phyloP scores from a whole-genome alignment of 1,284 basidiomycete species.

The Laetiporus sulphureus region DNA sequence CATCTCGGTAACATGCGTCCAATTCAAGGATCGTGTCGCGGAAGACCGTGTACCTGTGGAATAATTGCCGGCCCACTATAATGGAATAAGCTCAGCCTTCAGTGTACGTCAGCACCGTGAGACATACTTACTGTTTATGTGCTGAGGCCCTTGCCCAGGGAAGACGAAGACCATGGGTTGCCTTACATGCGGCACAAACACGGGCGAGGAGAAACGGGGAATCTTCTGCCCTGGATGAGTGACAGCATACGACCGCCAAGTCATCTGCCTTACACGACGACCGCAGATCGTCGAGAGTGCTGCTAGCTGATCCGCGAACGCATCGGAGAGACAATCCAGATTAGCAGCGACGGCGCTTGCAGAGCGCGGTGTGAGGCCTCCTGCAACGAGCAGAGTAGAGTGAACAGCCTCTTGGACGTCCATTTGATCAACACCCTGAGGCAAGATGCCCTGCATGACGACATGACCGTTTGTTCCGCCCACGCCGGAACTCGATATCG shows the following conservation, averaged over 20 bases:
- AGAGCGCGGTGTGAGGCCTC: conserved; percentile 26
- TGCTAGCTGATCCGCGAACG: neutral
- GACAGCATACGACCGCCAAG: conserved; percentile 26
- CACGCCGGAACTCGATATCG: conserved; percentile 37
- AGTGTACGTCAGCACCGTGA: conserved; percentile 25
- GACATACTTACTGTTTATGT: conserved; percentile 20
- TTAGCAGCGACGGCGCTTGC: conserved; percentile 16
- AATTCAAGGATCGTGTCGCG: conserved; percentile 28
- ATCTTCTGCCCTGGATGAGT: conserved; percentile 21
- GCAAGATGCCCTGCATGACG: conserved; percentile 27
- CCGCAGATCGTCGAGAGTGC: conserved; percentile 13
- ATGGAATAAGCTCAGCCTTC: neutral
- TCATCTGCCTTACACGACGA: conserved; percentile 27
- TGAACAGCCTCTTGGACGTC: neutral
- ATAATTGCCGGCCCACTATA: conserved; percentile 35
- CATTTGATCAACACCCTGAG: neutral
- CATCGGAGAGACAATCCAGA: neutral
- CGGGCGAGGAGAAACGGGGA: conserved; percentile 24
- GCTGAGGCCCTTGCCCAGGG: conserved; percentile 8
- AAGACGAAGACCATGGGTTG: conserved; percentile 26
- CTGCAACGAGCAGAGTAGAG: conserved; percentile 28
- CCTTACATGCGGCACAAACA: conserved; percentile 17
- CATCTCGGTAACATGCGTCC: conserved; percentile 25
- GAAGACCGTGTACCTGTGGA: conserved; percentile 28
- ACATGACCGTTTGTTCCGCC: conserved; percentile 36